Evolutionary conservation across 192 early-diverging fungal species (phyloP), one percentile per base, ranked within the genome.

Genomic region (Backusella circina): DNA sequence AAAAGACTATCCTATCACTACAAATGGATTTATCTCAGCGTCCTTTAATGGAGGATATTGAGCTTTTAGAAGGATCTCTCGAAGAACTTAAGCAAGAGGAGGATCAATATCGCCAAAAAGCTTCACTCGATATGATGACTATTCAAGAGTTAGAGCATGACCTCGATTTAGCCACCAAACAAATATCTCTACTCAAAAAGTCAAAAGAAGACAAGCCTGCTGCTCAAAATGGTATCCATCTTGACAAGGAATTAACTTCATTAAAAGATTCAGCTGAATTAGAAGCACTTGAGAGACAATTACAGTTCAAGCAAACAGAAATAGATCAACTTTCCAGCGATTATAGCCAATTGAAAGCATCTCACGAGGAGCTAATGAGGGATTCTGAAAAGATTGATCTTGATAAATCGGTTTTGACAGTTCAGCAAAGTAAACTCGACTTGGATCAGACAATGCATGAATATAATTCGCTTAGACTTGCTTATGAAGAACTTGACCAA

Each of bases 71-170:
- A 23, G 26, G 54, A 28, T 61, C 54, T 28, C 54, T 61, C 28
- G 54, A 61, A 28, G 54, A 61, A 13, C 54, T 61, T 61, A 61
- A 61, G 21, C 54, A 61, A 28, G 54, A 61, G 23, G 9, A 61
- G 12, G 54, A 61, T 26, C 54, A 28, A 12, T 61, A 61, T 12
- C 54, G 54, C 8, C 54, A 61, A 61, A 61, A 61, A 28, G 54
- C 54, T 13, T 26, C 54, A 3, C 26, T 61, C 10, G 54, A 68
- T 36, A 36, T 23, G 31, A 68, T 68, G 32, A 33, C 32, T 18
- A 68, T 68, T 23, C 33, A 68, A 21, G 21, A 68, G 26, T 68
- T 68, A 36, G 67, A 68, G 7, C 67, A 68, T 37, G 67, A 68
- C 18, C 32, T 68, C 5, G 67, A 36, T 13, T 12, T 68, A 21